Evolutionary conservation across 2,329 filamentous ascomycete genomes (phyloP), one percentile per base, ranked within the genome.

Genomic region (Colletotrichum sp.): DNA sequence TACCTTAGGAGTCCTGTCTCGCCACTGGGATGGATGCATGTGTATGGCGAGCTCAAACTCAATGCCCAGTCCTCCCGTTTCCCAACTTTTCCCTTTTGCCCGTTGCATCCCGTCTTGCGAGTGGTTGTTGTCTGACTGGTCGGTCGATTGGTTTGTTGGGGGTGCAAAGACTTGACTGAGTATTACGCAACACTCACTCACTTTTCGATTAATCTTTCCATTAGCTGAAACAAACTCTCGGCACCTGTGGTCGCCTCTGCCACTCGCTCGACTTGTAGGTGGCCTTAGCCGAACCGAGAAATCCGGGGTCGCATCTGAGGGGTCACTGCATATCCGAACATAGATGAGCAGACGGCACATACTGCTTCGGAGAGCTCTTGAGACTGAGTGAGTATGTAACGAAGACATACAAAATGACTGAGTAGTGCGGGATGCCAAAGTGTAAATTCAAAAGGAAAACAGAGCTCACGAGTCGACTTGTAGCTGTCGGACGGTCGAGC

Each of bases 191-290:
- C 34, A 60, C 70, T 76, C 70, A n/a, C 65, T 65, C 70, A 61
- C n/a, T 52, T 52, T 52, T 52, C 43, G 43, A 28, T 65, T 28
- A 13, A 61, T 65, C 43, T 43, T 59, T 39, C 28, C 57, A 30
- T 63, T 61, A 74, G 64, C 65, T 73, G 73, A 76, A 74, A 73
- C 74, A 65, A 74, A 69, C 65, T 61, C 60, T 74, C 59, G 30
- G 68, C 61, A 59, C 16, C 55, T 28, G 30, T n/a, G 39, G 4
- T 24, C 21, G 39, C 24, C 24, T 39, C 32, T 59, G 66, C 39
- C 18, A 43, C 39, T 43, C 18, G 43, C 57, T 73, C 34, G n/a
- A 28, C 59, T 32, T 59, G 18, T 69, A 34, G 59, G 64, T 30
- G 28, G 59, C 14, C 59, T 52, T 52, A 24, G 64, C 28, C 8